Evolutionary conservation across 2,329 filamentous ascomycete species (phyloP).

Genomic region (Xylariaceae sp.): DNA sequence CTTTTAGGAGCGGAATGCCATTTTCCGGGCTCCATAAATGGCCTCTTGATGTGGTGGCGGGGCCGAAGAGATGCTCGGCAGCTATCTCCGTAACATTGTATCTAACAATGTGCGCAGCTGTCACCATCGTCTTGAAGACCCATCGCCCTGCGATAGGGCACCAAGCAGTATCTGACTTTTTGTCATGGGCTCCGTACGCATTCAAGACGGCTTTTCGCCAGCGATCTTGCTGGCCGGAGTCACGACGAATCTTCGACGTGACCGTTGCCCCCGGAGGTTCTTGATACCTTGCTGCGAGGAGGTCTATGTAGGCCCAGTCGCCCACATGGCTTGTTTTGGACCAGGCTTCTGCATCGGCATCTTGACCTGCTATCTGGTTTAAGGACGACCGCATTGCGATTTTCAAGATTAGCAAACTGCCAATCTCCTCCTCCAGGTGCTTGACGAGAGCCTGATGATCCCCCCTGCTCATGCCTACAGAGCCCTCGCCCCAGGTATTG

Average conservation of each 20-base stretch:
- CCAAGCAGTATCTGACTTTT: neutral
- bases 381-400: neutral
- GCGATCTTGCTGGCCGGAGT: constrained; percentile 9
- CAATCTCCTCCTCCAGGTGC: neutral
- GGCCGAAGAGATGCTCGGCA: constrained; percentile 11
- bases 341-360: neutral
- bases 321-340: constrained; percentile 5
- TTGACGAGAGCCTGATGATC: neutral
- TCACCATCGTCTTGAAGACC: neutral
- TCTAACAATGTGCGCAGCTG: constrained; percentile 12
- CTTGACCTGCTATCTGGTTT: neutral
- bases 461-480: too few relatives aligned
- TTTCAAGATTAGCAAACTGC: neutral
- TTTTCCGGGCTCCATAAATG: constrained; percentile 12
- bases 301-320: constrained; percentile 11
- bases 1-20: constrained; percentile 3
- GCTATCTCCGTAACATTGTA: constrained; percentile 10
- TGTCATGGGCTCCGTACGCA: constrained; percentile 8
- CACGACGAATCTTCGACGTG: constrained; percentile 5
- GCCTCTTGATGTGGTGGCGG: constrained; percentile 3
- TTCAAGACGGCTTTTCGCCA: constrained; percentile 9
- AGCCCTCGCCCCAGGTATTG: too few relatives aligned
- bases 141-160: neutral
- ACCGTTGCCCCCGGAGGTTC: constrained; percentile 5
- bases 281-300: neutral